Evolutionary conservation across 495 filamentous ascomycete species (phyloP), one percentile per base, ranked within the genome.

Genomic region (Thozetella sp.): DNA sequence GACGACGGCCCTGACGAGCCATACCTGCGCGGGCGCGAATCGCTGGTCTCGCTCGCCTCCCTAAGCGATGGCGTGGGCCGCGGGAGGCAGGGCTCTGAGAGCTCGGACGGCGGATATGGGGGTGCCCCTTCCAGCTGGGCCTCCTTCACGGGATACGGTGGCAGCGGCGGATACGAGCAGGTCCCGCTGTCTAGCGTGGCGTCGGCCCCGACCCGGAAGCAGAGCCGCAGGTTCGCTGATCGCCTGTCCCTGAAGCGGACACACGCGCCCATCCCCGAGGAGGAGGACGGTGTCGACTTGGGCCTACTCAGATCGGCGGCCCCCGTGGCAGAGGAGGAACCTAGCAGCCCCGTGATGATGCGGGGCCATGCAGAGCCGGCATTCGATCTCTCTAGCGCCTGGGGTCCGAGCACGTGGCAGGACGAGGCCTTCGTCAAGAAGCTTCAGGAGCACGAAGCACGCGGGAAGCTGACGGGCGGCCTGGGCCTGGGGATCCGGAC

Each of bases 381-480:
- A 17, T 68, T 80, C 59, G 79, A 80, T 54, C 22, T 80, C 11
- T 73, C 67, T 54, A 72, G 67, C 48, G 67, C 66, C 20, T 58
- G 73, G 9, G 75, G 78, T 0, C 77, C 77, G 2, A 66, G 70
- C 34, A 68, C 67, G 12, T 26, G 56, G 4, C 73, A 76, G 24
- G 74, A 79, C 52, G 62, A 72, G 22, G 74, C 61, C 0, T 80
- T 79, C 55, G 51, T 74, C 34, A 73, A 58, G 51, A 61, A 67
- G 3, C 56, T 78, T 9, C 78, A 77, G 56, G 67, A 71, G 52
- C 72, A 80, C 54, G 82, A 83, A 57, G 70, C 76, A 0, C 68
- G 66, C 25, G 80, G 80, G 25, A 71, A 69, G 30, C 63, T 85
- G 25, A 83, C 80, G 0, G 81, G 80, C 19, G 82, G 80, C 0